A percentile compares a stretch with the other conserved stretches of the same genome.
Conservation (phyloP, 139 green algal species). For the Coelastrella sp. region DNA sequence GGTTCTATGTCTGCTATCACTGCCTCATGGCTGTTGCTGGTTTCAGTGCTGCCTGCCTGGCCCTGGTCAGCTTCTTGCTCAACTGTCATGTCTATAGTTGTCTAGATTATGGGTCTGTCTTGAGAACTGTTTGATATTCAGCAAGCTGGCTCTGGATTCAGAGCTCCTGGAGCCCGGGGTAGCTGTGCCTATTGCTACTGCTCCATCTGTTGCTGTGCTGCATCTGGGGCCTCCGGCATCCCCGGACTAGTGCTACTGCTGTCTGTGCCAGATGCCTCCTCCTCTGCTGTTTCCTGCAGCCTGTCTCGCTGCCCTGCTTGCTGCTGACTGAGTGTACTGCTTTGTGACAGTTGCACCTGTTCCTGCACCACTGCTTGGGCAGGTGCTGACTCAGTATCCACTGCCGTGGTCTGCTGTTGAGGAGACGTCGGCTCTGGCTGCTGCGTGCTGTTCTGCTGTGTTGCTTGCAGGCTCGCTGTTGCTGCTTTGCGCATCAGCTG, state of each 20-base stretch:
- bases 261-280: background rate
- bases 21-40: too few species aligned
- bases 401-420: background rate
- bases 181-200: too few species aligned
- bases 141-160: too few species aligned
- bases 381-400: background rate
- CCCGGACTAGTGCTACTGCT: background rate
- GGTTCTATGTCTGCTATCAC: background rate
- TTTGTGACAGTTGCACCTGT: background rate
- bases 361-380: background rate
- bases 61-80: too few species aligned
- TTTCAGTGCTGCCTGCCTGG: too few species aligned
- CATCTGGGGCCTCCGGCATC: too few species aligned
- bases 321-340: background rate
- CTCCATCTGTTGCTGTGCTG: too few species aligned
- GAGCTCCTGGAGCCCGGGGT: too few species aligned
- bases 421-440: background rate
- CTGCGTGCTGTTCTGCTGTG: background rate
- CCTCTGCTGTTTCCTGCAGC: background rate
- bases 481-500: slow-evolving; percentile 56
- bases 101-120: too few species aligned
- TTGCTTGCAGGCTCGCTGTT: slow-evolving; percentile 21
- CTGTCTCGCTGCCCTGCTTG: background rate
- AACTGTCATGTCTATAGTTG: too few species aligned
- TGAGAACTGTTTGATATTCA: too few species aligned